Percentiles rank a stretch among this genome's conserved stretches.
phyloP scores from a whole-genome alignment of 2,329 filamentous ascomycete genomes.

The Penicillium sp. region DNA sequence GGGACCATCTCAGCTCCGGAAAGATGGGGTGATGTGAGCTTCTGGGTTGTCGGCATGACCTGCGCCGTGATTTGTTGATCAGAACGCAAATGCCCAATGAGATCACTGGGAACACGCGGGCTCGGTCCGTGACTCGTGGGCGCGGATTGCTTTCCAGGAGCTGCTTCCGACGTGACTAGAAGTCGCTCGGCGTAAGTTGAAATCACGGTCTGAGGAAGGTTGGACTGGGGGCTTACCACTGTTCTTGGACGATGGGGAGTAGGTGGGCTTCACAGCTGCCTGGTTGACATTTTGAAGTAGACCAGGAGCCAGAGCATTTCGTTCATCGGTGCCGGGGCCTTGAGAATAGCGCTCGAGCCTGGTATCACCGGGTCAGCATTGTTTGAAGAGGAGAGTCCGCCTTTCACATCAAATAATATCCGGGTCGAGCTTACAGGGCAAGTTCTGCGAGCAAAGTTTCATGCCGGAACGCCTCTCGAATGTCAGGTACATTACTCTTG shows the following conservation, averaged over 20 bases:
- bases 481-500: constrained; percentile 94
- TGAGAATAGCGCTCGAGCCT: constrained; percentile 34
- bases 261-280: constrained; percentile 9
- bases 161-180: neutral
- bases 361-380: neutral
- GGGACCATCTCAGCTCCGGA: neutral
- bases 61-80: neutral
- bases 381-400: neutral
- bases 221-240: constrained; percentile 7
- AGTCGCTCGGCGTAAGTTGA: neutral
- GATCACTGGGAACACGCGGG: neutral
- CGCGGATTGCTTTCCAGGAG: neutral
- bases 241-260: constrained; percentile 1
- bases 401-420: neutral
- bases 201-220: neutral
- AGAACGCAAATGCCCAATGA: neutral
- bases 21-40: neutral
- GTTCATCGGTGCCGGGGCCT: constrained; percentile 19
- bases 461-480: constrained; percentile 84
- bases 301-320: constrained; percentile 21
- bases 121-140: neutral
- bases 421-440: constrained; percentile 64
- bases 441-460: constrained; percentile 83
- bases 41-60: neutral
- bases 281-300: constrained; percentile 19